phyloP scores from a whole-genome alignment of 2,329 filamentous ascomycete genomes.

The Rhexocercosporidium sp. region DNA sequence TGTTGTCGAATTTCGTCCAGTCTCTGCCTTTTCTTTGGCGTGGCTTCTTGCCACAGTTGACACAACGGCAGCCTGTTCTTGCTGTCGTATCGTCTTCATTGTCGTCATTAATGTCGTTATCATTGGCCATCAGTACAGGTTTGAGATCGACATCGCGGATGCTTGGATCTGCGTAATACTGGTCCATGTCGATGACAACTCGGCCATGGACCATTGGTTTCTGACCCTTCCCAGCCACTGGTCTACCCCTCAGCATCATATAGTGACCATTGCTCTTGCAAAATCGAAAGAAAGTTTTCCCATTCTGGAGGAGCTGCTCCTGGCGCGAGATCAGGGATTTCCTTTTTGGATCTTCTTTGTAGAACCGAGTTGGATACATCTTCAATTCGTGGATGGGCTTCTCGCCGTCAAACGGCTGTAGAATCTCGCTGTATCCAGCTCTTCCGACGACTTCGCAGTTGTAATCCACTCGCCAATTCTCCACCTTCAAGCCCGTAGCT shows the following conservation, averaged over 20 bases:
- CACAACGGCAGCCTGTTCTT: not conserved
- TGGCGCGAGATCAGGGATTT: not conserved
- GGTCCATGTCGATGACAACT: not conserved
- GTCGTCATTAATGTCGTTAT: not conserved
- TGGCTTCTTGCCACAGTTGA: not conserved
- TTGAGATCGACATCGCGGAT: not conserved
- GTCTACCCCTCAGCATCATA: not conserved
- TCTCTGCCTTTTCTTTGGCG: not conserved
- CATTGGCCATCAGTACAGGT: not conserved
- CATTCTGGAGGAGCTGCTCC: not conserved
- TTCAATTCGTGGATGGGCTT: slow-evolving; percentile 32
- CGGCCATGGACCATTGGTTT: not conserved
- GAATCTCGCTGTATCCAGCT: slow-evolving; percentile 25
- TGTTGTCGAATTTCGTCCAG: not conserved
- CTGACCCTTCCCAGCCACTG: not conserved
- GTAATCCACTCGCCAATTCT: slow-evolving; percentile 4
- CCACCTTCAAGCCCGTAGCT: slow-evolving; percentile 13
- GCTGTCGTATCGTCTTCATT: not conserved
- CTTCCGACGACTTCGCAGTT: not conserved
- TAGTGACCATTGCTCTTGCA: slow-evolving; percentile 5
- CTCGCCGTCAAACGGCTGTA: slow-evolving; percentile 31
- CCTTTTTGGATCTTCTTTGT: slow-evolving; percentile 8
- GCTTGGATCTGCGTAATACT: not conserved
- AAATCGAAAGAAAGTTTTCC: not conserved
- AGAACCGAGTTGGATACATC: slow-evolving; percentile 26